These are phyloP conservation scores for Cercis canadensis DNA, from an alignment of 306 rosid species.

Conservation along the genomic window DNA sequence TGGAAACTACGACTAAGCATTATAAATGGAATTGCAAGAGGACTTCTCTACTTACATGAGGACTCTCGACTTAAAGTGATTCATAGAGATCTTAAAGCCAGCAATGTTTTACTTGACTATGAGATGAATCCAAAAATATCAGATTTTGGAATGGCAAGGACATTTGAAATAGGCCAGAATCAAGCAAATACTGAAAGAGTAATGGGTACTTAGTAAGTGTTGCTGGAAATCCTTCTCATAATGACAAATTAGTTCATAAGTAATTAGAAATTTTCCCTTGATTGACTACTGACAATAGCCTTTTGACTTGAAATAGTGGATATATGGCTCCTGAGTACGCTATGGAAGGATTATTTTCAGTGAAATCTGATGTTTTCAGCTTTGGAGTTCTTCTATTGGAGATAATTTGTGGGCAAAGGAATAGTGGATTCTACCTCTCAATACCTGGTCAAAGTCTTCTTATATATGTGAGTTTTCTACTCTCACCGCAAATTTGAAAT, in stretches of 20 bases:
- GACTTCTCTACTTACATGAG: slow-evolving; percentile 60
- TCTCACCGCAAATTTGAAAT: not conserved
- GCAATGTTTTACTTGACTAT: slow-evolving; percentile 49
- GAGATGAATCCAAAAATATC: slow-evolving; percentile 60
- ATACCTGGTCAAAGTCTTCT: slow-evolving; percentile 47
- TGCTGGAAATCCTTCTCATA: not conserved
- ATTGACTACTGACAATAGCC: no score
- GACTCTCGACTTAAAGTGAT: slow-evolving; percentile 53
- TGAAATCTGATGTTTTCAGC: slow-evolving; percentile 52
- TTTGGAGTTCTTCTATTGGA: slow-evolving; percentile 54
- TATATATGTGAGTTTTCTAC: slow-evolving; percentile 29
- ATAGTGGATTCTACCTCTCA: slow-evolving; percentile 37
- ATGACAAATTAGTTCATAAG: not conserved
- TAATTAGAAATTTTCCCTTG: no score
- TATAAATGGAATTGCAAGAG: slow-evolving; percentile 56
- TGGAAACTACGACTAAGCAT: slow-evolving; percentile 46
- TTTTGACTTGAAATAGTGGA: slow-evolving; percentile 45
- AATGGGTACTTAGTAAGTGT: slow-evolving; percentile 60
- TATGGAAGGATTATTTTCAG: slow-evolving; percentile 48
- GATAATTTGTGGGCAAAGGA: slow-evolving; percentile 49
- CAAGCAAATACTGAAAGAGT: slow-evolving; percentile 50
- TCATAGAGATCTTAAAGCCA: slow-evolving; percentile 60
- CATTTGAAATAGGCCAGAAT: slow-evolving; percentile 47
- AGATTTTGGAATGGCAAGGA: slow-evolving; percentile 59
- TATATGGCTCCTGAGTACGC: slow-evolving; percentile 65